Percentiles rank a stretch among this genome's conserved stretches.
Evolutionary conservation across 495 filamentous ascomycete species (phyloP).

Genomic region (Xylaria bambusicola): DNA sequence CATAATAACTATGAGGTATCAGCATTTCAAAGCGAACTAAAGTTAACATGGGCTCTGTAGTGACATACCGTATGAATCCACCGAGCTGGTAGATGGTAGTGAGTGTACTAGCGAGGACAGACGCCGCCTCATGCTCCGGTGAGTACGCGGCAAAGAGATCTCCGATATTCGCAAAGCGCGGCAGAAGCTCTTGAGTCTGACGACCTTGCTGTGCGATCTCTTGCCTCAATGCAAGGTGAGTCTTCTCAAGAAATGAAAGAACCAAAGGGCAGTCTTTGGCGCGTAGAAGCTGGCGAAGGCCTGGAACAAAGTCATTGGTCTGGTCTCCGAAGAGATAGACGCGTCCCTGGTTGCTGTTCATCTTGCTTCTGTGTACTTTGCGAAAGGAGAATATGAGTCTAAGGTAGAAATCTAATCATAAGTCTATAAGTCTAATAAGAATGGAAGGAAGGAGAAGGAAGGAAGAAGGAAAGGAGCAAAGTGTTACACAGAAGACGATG

Average conservation of each 20-base stretch:
- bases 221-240: conserved; percentile 54
- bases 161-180: background rate
- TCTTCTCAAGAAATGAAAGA: conserved; percentile 55
- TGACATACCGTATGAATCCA: background rate
- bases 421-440: no score
- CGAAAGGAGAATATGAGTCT: no score
- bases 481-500: no score
- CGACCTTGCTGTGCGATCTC: conserved; percentile 42
- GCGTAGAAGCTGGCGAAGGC: conserved; percentile 50
- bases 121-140: background rate
- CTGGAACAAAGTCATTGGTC: conserved; percentile 58
- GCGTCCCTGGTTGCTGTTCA: conserved; percentile 2
- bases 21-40: background rate
- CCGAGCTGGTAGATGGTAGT: background rate
- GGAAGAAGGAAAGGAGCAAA: no score
- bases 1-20: background rate
- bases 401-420: no score
- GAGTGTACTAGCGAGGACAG: background rate
- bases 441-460: no score
- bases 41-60: background rate
- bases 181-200: conserved; percentile 3
- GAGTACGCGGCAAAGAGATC: conserved; percentile 1
- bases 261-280: conserved; percentile 59
- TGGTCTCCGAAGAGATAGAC: conserved; percentile 60
- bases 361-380: background rate